phyloP scores from a whole-genome alignment of 495 filamentous ascomycete species.

The Articulospora tetracladia region DNA sequence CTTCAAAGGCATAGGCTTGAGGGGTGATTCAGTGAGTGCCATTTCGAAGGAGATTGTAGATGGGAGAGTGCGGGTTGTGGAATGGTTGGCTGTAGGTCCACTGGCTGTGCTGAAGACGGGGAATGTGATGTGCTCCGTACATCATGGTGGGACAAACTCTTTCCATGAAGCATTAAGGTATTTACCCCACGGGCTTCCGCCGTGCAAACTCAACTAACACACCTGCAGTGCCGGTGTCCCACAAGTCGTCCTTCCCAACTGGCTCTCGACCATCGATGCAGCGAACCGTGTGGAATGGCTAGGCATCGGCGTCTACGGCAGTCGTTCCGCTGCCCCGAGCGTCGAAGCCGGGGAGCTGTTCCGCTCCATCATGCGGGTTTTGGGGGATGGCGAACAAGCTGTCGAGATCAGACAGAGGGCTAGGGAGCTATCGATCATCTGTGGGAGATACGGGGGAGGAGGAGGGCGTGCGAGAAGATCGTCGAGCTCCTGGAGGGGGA shows the following conservation, averaged over 20 bases:
- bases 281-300: conserved; percentile 44
- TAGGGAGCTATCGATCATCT: not conserved
- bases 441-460: not conserved
- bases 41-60: conserved; percentile 18
- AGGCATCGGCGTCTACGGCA: conserved; percentile 46
- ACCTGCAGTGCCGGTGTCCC: conserved; percentile 41
- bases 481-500: conserved; percentile 2
- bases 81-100: conserved; percentile 46
- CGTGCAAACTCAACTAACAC: not conserved
- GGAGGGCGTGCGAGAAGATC: conserved; percentile 7
- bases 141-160: conserved; percentile 51
- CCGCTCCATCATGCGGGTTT: conserved; percentile 20
- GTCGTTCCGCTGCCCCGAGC: conserved; percentile 26
- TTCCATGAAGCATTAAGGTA: conserved; percentile 51
- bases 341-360: conserved; percentile 23
- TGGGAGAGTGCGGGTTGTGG: conserved; percentile 31
- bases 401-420: conserved; percentile 10
- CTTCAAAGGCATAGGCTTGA: conserved; percentile 8
- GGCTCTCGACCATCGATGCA: conserved; percentile 48
- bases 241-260: conserved; percentile 46
- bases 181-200: too few species aligned
- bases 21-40: not conserved
- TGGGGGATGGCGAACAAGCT: conserved; percentile 2
- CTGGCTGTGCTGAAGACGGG: conserved; percentile 42
- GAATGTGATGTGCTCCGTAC: conserved; percentile 42